Base-by-base conservation (phyloP, 2,329 filamentous ascomycete genomes). In the Pseudogymnoascus sp. region DNA sequence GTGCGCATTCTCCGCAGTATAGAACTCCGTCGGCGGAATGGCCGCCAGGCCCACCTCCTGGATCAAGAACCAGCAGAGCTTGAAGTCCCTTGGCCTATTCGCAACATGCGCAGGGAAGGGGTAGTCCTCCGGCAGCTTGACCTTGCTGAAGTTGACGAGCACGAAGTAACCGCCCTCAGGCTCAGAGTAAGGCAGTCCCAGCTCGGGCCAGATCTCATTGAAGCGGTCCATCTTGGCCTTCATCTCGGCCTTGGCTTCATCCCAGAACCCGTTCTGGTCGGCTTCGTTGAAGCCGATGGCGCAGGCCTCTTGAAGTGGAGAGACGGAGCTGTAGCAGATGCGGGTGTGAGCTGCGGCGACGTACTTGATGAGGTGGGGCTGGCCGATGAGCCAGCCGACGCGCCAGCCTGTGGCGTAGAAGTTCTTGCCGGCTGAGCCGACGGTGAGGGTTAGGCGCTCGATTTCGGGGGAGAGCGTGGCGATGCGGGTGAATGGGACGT, bases 381-480 rank as follows among this genome's bases (percentile, higher is more conserved):
- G 91, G 0, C 95, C 95, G 72, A 97, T 95, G 38, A 99, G 80
- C 87, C 93, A 99, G 63, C 95, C 85, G 4, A 97, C 93, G 64
- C 95, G 88, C 95, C 95, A 99, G 59, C 95, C 95, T 0, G 95
- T 99, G 63, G 91, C 91, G 73, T 97, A 97, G 77, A 99, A 99
- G 80, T 95, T 96, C 83, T 99, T 99, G 70, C 95, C 95, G 1
- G 92, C 95, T 0, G 92, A 96, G 19, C 95, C 95, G 31, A 99
- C 95, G 0, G 95, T 97, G 59, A 99, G 77, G 4, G 95, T 97
- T 68, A 96, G 82, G 64, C 85, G 85, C 69, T 92, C 92, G 61
- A 97, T 86, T 74, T 97, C 92, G 0, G 93, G 92, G 0, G 91
- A 96, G 17, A 99, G 80, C 0, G 92, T 97, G 23, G 91, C 91